Base-by-base conservation (phyloP, 163 green algal species). In the Chlorella variabilis region DNA sequence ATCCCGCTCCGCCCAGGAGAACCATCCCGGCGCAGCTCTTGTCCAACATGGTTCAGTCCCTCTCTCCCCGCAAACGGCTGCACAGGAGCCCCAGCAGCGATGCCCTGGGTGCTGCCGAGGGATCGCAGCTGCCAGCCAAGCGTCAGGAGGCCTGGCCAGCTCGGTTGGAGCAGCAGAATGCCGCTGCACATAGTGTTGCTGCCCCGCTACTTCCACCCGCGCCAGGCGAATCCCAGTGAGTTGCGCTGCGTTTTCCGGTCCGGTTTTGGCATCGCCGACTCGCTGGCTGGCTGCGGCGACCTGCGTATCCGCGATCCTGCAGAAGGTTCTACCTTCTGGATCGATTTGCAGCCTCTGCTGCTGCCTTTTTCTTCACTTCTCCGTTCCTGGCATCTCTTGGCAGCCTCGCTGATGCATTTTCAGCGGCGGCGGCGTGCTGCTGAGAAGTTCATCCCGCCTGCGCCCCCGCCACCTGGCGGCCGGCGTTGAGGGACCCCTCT, bases 121-220 rank as follows among this genome's bases (percentile, higher is more conserved):
- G 18, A 17, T 1, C 2, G 21, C 31, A 74, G 42, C 29, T 17
- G 4, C 7, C 9, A 3, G 75, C 31, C 0, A 81, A 81, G 75
- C 75, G 61, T 7, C 59, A 65, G 59, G 59, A 82, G 65, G 25
- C n/a, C 39, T n/a, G 15, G 73, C 58, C 23, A n/a, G 42, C n/a
- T n/a, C n/a, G n/a, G n/a, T n/a, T n/a, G n/a, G n/a, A n/a, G n/a
- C 11, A 20, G 45, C 51, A 63, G 45, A 54, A 54, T 11, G 15
- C 45, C 45, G 15, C 45, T 54, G 45, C 45, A 15, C 45, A 23
- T 54, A n/a, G n/a, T n/a, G 49, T 34, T 21, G 62, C 62, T 20
- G 13, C 21, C 7, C 77, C 48, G 3, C 56, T 78, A 13, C 78
- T 79, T 27, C 65, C 29, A 0, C 65, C 41, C 1, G 4, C n/a